Base-by-base conservation (phyloP, 2,329 filamentous ascomycete species). In the Sporothrix variecibatus region DNA sequence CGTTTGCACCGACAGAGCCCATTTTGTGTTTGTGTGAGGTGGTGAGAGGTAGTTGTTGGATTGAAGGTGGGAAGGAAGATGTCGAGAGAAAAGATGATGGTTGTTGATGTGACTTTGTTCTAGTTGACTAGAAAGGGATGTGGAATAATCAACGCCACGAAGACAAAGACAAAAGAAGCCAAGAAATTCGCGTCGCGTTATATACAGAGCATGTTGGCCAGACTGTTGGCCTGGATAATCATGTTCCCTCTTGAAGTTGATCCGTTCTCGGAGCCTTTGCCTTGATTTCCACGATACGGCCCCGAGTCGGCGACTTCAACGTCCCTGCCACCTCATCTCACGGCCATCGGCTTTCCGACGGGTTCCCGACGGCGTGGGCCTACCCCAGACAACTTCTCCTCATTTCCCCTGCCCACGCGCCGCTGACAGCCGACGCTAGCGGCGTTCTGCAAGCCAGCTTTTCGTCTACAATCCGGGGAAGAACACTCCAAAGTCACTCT, bases 281-380 rank as follows among this genome's bases (percentile, higher is more conserved):
- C 0, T 38, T 38, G 15, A 5, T 9, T 62, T n/a, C 7, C 31
- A 38, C n/a, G 5, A 23, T 15, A 64, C 60, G 60, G 60, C 20
- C 60, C 58, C 60, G 31, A 64, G 31, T 64, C 34, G 60, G 60
- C 60, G 26, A 11, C 34, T 40, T 38, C 5, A 11, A 11, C 20
- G 15, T 17, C 11, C 17, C 3, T n/a, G 7, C 3, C 2, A 23
- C 12, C 7, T 64, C 31, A 58, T 53, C 51, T 11, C 3, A 23
- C 51, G 11, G 8, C 20, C 60, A 40, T 64, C 60, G 60, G 60
- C 17, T 64, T 64, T 64, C 60, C 60, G 60, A 64, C 60, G 60
- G 60, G 6, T 40, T 64, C 60, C 60, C 60, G 60, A 40, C 31
- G 20, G n/a, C 7, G 34, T 11, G 31, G 20, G n/a, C 60, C 60